These are phyloP conservation scores for Wallacemonas collosoma DNA, from an alignment of 208 protist species.

Conservation along the genomic window DNA sequence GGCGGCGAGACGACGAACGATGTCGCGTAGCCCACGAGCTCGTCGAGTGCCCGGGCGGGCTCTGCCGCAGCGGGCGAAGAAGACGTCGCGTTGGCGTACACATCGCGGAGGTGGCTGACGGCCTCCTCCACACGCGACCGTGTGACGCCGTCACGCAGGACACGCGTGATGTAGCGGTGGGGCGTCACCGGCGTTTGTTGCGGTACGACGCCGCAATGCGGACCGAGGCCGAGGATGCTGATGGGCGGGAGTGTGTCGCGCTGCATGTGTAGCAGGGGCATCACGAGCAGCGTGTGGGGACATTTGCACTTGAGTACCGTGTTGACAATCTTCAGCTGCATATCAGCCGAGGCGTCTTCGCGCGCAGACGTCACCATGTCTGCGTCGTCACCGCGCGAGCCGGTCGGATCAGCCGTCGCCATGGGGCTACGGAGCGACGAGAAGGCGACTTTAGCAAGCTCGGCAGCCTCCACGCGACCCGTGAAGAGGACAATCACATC, in stretches of 20 bases:
- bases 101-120: neutral
- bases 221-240: constrained; percentile 57
- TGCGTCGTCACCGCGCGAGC: neutral
- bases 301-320: constrained; percentile 89
- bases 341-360: constrained; percentile 30
- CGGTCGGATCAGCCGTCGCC: neutral
- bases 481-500: constrained; percentile 85
- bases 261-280: constrained; percentile 65
- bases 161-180: neutral
- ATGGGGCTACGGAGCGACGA: constrained; percentile 15
- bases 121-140: neutral
- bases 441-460: constrained; percentile 25
- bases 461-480: constrained; percentile 37
- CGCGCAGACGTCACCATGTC: constrained; percentile 8
- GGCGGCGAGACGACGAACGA: constrained; percentile 58
- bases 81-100: neutral
- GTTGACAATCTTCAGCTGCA: constrained; percentile 82
- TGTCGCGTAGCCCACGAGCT: constrained; percentile 35
- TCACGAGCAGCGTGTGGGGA: constrained; percentile 83
- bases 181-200: neutral
- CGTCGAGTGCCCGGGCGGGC: constrained; percentile 1
- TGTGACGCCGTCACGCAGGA: constrained; percentile 21
- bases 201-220: constrained; percentile 59
- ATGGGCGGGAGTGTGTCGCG: constrained; percentile 63
- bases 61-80: neutral